Percentiles rank a stretch among this genome's conserved stretches.
These are phyloP conservation scores for Starmerella bombicola DNA, from an alignment of 805 yeast genomes.

Conservation along the genomic window DNA sequence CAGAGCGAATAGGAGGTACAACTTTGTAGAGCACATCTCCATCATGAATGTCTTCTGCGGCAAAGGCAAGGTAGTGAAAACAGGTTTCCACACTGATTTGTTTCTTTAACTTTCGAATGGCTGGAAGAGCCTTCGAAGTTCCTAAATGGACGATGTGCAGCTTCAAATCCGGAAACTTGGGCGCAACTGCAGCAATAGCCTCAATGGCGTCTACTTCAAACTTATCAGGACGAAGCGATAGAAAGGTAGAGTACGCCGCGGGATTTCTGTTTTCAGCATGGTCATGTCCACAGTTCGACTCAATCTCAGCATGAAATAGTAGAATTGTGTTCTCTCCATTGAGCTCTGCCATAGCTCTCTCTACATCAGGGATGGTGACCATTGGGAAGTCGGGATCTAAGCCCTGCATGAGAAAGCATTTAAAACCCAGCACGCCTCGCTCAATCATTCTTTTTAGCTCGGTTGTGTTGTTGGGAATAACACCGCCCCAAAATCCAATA, in stretches of 20 bases:
- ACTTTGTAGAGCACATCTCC: constrained; percentile 80
- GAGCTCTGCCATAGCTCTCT: constrained; percentile 51
- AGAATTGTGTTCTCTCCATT: constrained; percentile 54
- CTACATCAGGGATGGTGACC: constrained; percentile 51
- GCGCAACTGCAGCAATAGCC: constrained; percentile 52
- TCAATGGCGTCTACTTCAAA: constrained; percentile 78
- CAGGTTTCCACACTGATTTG: constrained; percentile 78
- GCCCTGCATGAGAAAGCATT: constrained; percentile 81
- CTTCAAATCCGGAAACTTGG: constrained; percentile 30
- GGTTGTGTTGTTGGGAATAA: constrained; percentile 63
- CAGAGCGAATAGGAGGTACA: constrained; percentile 85
- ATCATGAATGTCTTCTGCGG: constrained; percentile 65
- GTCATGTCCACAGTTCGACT: constrained; percentile 31
- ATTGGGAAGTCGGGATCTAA: constrained; percentile 97
- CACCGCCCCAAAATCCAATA: constrained; percentile 93
- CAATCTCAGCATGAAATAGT: constrained; percentile 92
- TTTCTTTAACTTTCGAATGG: constrained; percentile 37
- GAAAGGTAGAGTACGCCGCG: constrained; percentile 53
- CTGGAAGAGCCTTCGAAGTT: constrained; percentile 68
- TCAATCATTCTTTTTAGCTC: constrained; percentile 63
- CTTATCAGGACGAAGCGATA: constrained; percentile 77
- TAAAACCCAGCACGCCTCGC: constrained; percentile 88
- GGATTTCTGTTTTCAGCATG: constrained; percentile 35
- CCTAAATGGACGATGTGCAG: constrained; percentile 87
- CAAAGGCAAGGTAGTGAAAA: constrained; percentile 73